Base-by-base conservation (phyloP, 2,329 filamentous ascomycete genomes). In the Phoma sp. region DNA sequence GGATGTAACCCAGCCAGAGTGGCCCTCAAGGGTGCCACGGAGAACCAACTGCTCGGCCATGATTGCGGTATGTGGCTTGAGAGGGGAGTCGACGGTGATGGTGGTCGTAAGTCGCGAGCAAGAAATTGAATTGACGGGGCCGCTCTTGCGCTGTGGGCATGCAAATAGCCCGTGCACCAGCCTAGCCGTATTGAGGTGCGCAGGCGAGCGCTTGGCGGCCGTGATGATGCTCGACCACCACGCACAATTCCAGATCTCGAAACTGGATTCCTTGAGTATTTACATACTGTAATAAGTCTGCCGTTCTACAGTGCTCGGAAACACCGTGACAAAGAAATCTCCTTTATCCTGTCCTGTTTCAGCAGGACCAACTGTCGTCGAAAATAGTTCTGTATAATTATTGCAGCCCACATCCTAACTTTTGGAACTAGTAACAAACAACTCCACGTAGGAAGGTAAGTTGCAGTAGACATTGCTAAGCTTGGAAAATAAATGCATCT, bases 1-100 rank as follows among this genome's bases (percentile, higher is more conserved):
- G 84, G 87, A 92, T 83, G 93, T 98, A 84, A 98, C 93, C 93
- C 93, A 98, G 87, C 93, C 93, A 86, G 90, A 95, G 89, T 98
- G 93, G 88, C 93, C 93, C 89, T 95, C 91, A 81, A 96, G 91
- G 86, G 91, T 95, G 81, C 92, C 92, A 86, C 93, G 93, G 83
- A 95, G 89, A 84, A 96, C 92, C 81, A 95, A 85, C 87, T 93
- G 90, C 87, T 95, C 91, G 85, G 90, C 88, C 91, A 95, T 95
- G 77, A 76, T 80, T 74, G 61, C 59, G 59, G 57, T 65, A 61
- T 62, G 66, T 72, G 71, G 66, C 71, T 73, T 68, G 66, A 68
- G 68, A 64, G 67, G 69, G 62, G 52, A 60, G 59, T 64, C 60
- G 60, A 64, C 63, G 62, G 71, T 59, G 55, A 51, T 65, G 62